A percentile compares a stretch with the other conserved stretches of the same genome.
phyloP scores from a whole-genome alignment of 495 filamentous ascomycete species.

The Penicillium psychrofluorescens region DNA sequence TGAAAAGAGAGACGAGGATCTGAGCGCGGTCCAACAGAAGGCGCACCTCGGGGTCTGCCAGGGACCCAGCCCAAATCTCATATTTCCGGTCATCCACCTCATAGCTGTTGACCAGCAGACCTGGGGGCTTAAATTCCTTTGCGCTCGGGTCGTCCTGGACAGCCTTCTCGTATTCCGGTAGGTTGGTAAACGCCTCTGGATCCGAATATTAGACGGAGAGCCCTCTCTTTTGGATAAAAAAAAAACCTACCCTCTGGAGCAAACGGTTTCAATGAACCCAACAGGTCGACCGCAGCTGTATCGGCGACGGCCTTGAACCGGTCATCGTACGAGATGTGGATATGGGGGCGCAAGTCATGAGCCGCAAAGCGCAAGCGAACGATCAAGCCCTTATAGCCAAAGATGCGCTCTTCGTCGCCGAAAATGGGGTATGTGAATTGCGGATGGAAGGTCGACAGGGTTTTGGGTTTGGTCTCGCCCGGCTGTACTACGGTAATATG shows the following conservation, averaged over 20 bases:
- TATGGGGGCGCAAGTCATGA: conserved; percentile 69
- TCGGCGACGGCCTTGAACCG: conserved; percentile 70
- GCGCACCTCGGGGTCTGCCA: conserved; percentile 51
- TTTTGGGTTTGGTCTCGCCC: conserved; percentile 44
- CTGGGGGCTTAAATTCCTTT: conserved; percentile 55
- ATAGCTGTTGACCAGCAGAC: conserved; percentile 47
- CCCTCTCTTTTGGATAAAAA: no score
- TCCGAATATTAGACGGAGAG: background rate
- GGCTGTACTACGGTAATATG: conserved; percentile 62
- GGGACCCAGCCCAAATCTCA: conserved; percentile 55
- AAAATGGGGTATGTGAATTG: conserved; percentile 88
- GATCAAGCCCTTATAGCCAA: conserved; percentile 76
- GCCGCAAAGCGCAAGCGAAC: conserved; percentile 74
- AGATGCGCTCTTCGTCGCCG: conserved; percentile 82
- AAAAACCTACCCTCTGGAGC: conserved; percentile 53
- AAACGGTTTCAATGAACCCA: conserved; percentile 56
- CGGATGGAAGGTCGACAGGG: conserved; percentile 65
- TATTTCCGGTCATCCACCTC: conserved; percentile 40
- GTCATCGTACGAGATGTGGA: conserved; percentile 63
- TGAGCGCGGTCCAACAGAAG: conserved; percentile 70
- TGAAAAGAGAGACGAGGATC: conserved; percentile 77
- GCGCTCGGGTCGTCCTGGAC: conserved; percentile 44
- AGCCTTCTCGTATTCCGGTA: conserved; percentile 50
- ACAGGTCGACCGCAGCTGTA: conserved; percentile 58
- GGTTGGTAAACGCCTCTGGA: conserved; percentile 55